These are phyloP conservation scores for Plasmodium blacklocki DNA, from an alignment of 169 alveolate genomes.

Conservation along the genomic window DNA sequence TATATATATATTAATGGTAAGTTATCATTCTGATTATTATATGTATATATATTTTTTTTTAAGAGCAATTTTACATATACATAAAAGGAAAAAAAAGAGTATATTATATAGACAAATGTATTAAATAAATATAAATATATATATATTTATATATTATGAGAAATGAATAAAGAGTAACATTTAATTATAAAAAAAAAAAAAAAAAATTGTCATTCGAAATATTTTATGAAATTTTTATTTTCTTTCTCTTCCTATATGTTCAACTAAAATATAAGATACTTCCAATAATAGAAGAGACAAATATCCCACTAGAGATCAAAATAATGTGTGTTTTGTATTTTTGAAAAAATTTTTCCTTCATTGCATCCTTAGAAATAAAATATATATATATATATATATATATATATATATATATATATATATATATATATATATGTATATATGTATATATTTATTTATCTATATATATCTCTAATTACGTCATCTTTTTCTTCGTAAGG, in stretches of 20 bases:
- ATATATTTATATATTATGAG: too few relatives aligned
- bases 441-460: not conserved
- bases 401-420: not conserved
- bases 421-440: not conserved
- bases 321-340: conserved; percentile 16
- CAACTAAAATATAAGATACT: conserved; percentile 24
- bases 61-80: too few relatives aligned
- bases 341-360: conserved; percentile 4
- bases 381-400: too few relatives aligned
- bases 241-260: not conserved
- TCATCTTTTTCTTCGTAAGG: not conserved
- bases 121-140: too few relatives aligned
- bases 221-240: not conserved
- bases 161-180: too few relatives aligned
- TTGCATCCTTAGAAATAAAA: not conserved
- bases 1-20: too few relatives aligned
- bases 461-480: not conserved
- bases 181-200: too few relatives aligned
- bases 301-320: not conserved
- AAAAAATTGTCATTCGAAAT: not conserved
- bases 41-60: too few relatives aligned
- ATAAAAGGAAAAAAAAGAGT: too few relatives aligned
- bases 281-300: conserved; percentile 15
- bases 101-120: too few relatives aligned
- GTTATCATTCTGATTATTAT: too few relatives aligned